These are phyloP conservation scores for Nicotiana benthamiana DNA, from an alignment of 257 asterid genomes.

Conservation along the genomic window DNA sequence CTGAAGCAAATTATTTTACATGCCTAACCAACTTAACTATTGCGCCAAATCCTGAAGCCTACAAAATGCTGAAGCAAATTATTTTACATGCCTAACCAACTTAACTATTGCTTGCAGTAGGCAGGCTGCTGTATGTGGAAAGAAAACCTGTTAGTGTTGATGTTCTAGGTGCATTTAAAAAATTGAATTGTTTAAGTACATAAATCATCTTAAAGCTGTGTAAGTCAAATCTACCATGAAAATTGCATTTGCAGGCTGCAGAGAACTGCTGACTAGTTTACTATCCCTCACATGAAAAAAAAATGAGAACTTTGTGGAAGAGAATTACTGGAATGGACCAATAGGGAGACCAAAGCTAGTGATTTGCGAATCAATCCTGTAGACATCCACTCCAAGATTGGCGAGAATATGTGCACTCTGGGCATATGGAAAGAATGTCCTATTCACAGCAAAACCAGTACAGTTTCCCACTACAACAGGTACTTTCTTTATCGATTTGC, in stretches of 20 bases:
- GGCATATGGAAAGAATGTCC: conserved; percentile 83
- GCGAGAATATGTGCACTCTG: conserved; percentile 76
- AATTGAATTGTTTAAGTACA: not conserved
- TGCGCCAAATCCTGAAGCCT: conserved; percentile 90
- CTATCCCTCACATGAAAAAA: not conserved
- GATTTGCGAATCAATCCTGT: conserved; percentile 86
- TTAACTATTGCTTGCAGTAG: not conserved
- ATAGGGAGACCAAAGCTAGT: conserved; percentile 77
- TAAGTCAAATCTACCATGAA: not conserved
- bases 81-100: not conserved
- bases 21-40: not conserved
- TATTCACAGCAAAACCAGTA: conserved; percentile 96
- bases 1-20: not conserved
- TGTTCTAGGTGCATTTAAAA: not conserved
- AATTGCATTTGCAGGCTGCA: not conserved
- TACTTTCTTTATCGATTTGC: conserved; percentile 86
- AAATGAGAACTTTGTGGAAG: conserved; percentile 12
- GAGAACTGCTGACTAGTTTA: not conserved
- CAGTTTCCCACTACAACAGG: conserved; percentile 96
- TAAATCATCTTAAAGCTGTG: not conserved
- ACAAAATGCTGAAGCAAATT: conserved; percentile 6
- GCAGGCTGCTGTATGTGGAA: not conserved
- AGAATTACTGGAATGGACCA: conserved; percentile 97
- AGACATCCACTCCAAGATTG: conserved; percentile 84
- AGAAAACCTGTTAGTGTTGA: not conserved